A percentile compares a stretch with the other conserved stretches of the same genome.
Conservation (phyloP, 305 asterid genomes). For the Fraxinus platypoda region DNA sequence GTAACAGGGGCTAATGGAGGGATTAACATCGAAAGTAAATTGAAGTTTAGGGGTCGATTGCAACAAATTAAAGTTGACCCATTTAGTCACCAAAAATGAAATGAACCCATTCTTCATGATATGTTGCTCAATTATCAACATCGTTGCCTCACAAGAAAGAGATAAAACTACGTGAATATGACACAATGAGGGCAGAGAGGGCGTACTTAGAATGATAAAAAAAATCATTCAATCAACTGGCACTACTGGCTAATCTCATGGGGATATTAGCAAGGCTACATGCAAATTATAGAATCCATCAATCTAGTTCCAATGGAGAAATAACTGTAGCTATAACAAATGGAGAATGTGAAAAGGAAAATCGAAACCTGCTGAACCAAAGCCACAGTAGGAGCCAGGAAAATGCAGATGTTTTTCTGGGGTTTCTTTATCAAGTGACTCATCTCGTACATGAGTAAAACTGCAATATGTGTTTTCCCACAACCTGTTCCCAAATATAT, state of each 20-base stretch:
- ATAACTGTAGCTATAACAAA: not conserved
- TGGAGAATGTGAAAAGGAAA: slow-evolving; percentile 17
- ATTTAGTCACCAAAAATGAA: not conserved
- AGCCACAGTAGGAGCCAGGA: slow-evolving; percentile 98
- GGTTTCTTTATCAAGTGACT: slow-evolving; percentile 82
- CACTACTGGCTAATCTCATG: slow-evolving; percentile 9
- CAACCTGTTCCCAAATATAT: slow-evolving; percentile 92
- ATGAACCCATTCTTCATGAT: not conserved
- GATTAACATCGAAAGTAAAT: not conserved
- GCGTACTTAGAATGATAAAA: not conserved
- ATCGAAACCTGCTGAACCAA: slow-evolving; percentile 85
- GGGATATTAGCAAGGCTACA: slow-evolving; percentile 9
- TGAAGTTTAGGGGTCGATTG: not conserved
- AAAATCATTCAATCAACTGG: not conserved
- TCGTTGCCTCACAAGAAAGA: slow-evolving; percentile 3
- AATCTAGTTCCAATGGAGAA: slow-evolving; percentile 6
- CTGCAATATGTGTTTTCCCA: slow-evolving; percentile 96
- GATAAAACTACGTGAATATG: not conserved
- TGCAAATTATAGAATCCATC: not conserved
- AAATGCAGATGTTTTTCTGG: slow-evolving; percentile 76
- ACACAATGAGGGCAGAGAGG: not conserved
- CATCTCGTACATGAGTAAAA: slow-evolving; percentile 91
- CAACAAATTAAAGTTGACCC: not conserved
- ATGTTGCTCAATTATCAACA: not conserved
- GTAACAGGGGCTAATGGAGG: not conserved